Evolutionary conservation across 78 protist genomes (phyloP).

Genomic region (Monocercomonoides exilis): DNA sequence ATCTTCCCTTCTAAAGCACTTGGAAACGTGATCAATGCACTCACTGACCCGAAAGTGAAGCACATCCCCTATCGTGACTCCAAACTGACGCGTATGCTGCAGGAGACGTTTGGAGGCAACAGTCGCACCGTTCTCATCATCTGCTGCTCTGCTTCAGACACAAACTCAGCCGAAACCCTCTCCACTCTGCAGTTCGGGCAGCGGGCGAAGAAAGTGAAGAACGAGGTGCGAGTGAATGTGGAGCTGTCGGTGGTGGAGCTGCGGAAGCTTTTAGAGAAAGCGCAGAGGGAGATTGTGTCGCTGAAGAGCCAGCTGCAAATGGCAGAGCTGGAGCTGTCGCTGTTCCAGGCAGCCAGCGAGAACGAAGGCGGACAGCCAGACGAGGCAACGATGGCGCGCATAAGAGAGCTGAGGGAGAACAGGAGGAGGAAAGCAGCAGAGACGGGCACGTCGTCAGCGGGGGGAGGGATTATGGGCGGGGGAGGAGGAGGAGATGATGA

Average conservation of each 20-base stretch:
- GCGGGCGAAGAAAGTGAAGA: slow-evolving; percentile 34
- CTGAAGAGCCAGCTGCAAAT: neutral
- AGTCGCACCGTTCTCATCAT: slow-evolving; percentile 14
- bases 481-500: no score
- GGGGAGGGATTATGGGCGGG: no score
- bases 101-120: slow-evolving; percentile 34
- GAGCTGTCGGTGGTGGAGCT: neutral
- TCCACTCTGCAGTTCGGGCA: slow-evolving; percentile 24
- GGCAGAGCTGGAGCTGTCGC: neutral
- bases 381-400: no score
- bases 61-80: slow-evolving; percentile 65
- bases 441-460: no score
- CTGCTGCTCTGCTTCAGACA: slow-evolving; percentile 1
- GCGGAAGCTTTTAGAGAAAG: neutral
- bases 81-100: slow-evolving; percentile 55
- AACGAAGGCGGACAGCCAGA: no score
- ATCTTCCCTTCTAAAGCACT: no score
- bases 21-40: slow-evolving; percentile 62
- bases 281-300: neutral
- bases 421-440: no score
- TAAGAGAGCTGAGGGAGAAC: no score
- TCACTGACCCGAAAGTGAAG: slow-evolving; percentile 9
- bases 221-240: slow-evolving; percentile 27
- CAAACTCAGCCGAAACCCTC: slow-evolving; percentile 24
- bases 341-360: no score